phyloP scores from a whole-genome alignment of 495 filamentous ascomycete species.

The Xanthoparmelia taractica region DNA sequence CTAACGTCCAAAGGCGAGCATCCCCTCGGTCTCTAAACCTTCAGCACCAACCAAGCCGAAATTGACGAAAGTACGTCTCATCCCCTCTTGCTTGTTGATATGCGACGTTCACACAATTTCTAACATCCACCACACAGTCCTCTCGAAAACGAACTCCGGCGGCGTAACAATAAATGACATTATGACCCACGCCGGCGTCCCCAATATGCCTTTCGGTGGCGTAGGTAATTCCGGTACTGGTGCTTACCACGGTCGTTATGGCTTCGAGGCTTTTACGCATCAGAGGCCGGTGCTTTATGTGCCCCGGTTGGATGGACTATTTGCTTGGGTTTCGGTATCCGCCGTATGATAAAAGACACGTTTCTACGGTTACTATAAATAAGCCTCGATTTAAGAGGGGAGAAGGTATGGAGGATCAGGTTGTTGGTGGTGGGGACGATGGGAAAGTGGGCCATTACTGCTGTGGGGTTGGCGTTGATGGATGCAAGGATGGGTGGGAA shows the following conservation, averaged over 20 bases:
- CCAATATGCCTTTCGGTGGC: constrained; percentile 24
- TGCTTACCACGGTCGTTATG: constrained; percentile 23
- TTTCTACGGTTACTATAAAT: constrained; percentile 10
- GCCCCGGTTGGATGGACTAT: not conserved
- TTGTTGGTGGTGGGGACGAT: constrained; percentile 2
- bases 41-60: constrained; percentile 15
- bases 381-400: constrained; percentile 20
- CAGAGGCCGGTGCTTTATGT: not conserved
- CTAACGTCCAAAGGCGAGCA: constrained; percentile 1
- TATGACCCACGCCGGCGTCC: constrained; percentile 19
- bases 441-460: constrained; percentile 2
- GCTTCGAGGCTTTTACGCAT: constrained; percentile 27
- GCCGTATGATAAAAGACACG: constrained; percentile 13
- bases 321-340: constrained; percentile 18
- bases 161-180: constrained; percentile 25
- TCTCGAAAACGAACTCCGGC: constrained; percentile 22
- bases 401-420: constrained; percentile 21
- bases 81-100: not conserved
- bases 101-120: not conserved
- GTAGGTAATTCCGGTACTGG: constrained; percentile 24
- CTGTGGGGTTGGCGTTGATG: constrained; percentile 4
- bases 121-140: not conserved
- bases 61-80: constrained; percentile 17
- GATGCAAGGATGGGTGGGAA: constrained; percentile 10
- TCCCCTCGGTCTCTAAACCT: constrained; percentile 12